phyloP scores from a whole-genome alignment of 83 land plant genomes.

The Picea abies region DNA sequence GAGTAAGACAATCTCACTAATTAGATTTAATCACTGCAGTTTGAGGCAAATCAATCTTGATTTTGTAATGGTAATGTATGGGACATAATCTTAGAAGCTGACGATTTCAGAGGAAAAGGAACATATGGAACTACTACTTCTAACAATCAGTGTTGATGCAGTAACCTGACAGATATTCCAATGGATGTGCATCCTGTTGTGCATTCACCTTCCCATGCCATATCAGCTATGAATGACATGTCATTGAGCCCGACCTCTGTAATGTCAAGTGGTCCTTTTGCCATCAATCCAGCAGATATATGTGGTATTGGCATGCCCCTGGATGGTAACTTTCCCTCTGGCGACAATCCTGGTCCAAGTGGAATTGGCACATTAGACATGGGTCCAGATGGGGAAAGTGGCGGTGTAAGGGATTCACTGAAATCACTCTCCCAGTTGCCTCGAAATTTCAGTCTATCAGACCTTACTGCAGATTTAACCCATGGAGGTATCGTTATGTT shows the following conservation, averaged over 20 bases:
- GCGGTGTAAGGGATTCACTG: constrained; percentile 58
- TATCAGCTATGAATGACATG: constrained; percentile 71
- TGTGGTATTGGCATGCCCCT: constrained; percentile 74
- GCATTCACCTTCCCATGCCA: constrained; percentile 39
- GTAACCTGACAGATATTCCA: constrained; percentile 40
- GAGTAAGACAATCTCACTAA: constrained; percentile 47
- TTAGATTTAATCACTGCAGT: background rate
- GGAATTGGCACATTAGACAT: constrained; percentile 33
- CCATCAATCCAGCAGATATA: constrained; percentile 82
- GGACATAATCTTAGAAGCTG: background rate
- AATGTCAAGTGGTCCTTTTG: constrained; percentile 84
- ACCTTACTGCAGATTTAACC: constrained; percentile 89
- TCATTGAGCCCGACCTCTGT: constrained; percentile 70
- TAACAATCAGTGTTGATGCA: constrained; percentile 15
- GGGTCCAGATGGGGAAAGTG: constrained; percentile 57
- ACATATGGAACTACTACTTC: background rate
- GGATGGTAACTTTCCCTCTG: constrained; percentile 63
- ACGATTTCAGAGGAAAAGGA: background rate
- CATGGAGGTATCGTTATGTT: constrained; percentile 59
- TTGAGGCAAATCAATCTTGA: background rate
- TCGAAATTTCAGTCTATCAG: constrained; percentile 87
- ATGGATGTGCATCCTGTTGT: constrained; percentile 32
- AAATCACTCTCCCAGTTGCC: constrained; percentile 70
- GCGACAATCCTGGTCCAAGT: constrained; percentile 35
- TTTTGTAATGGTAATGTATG: background rate